phyloP scores from a whole-genome alignment of 768 basidiomycete species.

The Lentinus brumalis region DNA sequence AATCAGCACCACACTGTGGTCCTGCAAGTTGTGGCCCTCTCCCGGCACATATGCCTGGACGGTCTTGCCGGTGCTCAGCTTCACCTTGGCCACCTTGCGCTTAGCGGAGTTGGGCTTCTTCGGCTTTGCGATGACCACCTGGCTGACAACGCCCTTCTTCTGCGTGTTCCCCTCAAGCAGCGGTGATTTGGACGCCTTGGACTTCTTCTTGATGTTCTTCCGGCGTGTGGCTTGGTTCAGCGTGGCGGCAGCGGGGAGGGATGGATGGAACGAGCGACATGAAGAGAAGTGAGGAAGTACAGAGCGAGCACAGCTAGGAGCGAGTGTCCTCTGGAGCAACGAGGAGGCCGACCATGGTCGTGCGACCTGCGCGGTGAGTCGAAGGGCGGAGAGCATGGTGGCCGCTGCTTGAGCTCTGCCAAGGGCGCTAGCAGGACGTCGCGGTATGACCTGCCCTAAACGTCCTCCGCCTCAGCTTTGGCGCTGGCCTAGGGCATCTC shows the following conservation, averaged over 20 bases:
- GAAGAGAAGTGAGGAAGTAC: slow-evolving; percentile 24
- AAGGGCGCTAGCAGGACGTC: slow-evolving; percentile 3
- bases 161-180: slow-evolving; percentile 80
- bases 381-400: slow-evolving; percentile 27
- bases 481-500: no score
- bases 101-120: slow-evolving; percentile 99
- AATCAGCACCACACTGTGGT: slow-evolving; percentile 95
- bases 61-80: slow-evolving; percentile 85
- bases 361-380: slow-evolving; percentile 15
- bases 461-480: no score
- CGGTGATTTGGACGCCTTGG: slow-evolving; percentile 66
- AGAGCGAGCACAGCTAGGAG: slow-evolving; percentile 6
- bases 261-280: slow-evolving; percentile 60
- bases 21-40: slow-evolving; percentile 97
- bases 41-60: slow-evolving; percentile 95
- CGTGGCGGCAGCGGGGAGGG: slow-evolving; percentile 61
- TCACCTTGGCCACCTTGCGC: slow-evolving; percentile 94
- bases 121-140: slow-evolving; percentile 79
- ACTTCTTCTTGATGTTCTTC: slow-evolving; percentile 50
- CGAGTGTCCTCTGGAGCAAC: slow-evolving; percentile 3
- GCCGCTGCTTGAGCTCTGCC: slow-evolving; percentile 3
- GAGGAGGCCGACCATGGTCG: slow-evolving; percentile 15
- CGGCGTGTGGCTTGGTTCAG: slow-evolving; percentile 88
- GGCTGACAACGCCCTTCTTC: slow-evolving; percentile 88
- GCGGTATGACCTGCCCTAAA: slow-evolving; percentile 33